Conservation (phyloP, 352 stramenopile genomes). For the Globisporangium carolinianum region DNA sequence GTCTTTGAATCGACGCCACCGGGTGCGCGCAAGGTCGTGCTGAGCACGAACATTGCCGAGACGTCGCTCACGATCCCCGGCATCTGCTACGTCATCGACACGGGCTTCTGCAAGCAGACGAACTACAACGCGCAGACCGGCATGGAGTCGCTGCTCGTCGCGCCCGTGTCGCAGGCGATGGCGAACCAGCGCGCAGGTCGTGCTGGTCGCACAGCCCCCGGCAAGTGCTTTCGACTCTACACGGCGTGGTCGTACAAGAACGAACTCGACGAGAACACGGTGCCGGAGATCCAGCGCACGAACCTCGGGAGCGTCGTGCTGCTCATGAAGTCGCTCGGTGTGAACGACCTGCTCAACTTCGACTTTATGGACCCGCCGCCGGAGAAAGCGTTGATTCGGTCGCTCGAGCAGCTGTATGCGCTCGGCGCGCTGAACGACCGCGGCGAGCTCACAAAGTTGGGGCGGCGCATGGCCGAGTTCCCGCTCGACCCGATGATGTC, state of each 20-base stretch:
- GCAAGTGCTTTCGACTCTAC: conserved; percentile 99
- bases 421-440: conserved; percentile 98
- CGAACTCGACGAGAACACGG: conserved; percentile 97
- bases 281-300: conserved; percentile 96
- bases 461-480: conserved; percentile 95
- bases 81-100: conserved; percentile 99
- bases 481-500: conserved; percentile 93
- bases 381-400: conserved; percentile 96
- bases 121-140: conserved; percentile 97
- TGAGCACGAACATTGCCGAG: conserved; percentile 99
- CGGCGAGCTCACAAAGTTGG: conserved; percentile 96
- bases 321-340: conserved; percentile 98
- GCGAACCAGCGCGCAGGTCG: conserved; percentile 95
- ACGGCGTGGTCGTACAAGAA: conserved; percentile 98
- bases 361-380: conserved; percentile 99
- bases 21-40: conserved; percentile 95
- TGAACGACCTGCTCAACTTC: conserved; percentile 99
- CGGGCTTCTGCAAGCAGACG: conserved; percentile 99
- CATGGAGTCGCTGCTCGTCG: conserved; percentile 99
- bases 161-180: conserved; percentile 95
- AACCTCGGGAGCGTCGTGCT: conserved; percentile 98
- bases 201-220: conserved; percentile 94
- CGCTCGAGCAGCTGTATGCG: conserved; percentile 98
- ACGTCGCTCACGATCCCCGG: conserved; percentile 99
- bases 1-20: conserved; percentile 98